These are phyloP conservation scores for Plasmodium blacklocki DNA, from an alignment of 169 alveolate species.

Conservation along the genomic window DNA sequence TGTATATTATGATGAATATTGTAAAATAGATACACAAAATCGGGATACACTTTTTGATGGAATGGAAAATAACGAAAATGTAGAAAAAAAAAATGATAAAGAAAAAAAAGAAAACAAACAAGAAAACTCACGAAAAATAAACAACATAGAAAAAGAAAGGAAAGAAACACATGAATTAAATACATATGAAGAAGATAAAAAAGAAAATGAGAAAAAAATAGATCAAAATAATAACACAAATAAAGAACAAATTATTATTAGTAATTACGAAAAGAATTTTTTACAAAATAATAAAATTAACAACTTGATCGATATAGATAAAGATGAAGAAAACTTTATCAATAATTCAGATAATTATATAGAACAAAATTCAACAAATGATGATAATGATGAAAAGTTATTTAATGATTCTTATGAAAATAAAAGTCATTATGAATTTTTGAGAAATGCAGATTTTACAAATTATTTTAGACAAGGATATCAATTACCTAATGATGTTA, in stretches of 20 bases:
- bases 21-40: neutral
- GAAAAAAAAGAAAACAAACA: neutral
- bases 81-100: neutral
- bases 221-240: neutral
- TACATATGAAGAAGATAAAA: neutral
- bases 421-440: constrained; percentile 11
- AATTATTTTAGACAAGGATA: constrained; percentile 59
- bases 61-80: neutral
- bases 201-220: neutral
- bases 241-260: constrained; percentile 3
- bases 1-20: constrained; percentile 23
- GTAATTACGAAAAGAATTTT: neutral
- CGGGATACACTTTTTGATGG: neutral
- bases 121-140: too few relatives aligned
- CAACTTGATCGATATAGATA: constrained; percentile 64
- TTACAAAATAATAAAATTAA: constrained; percentile 25
- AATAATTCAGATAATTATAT: constrained; percentile 28
- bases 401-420: constrained; percentile 42
- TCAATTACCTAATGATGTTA: constrained; percentile 39
- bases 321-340: constrained; percentile 54
- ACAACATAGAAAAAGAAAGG: neutral
- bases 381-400: constrained; percentile 16
- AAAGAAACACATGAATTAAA: neutral
- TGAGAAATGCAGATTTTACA: constrained; percentile 38
- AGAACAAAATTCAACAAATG: neutral